Conservation (phyloP, 1,284 basidiomycete genomes). For the Ustilago trichophora region DNA sequence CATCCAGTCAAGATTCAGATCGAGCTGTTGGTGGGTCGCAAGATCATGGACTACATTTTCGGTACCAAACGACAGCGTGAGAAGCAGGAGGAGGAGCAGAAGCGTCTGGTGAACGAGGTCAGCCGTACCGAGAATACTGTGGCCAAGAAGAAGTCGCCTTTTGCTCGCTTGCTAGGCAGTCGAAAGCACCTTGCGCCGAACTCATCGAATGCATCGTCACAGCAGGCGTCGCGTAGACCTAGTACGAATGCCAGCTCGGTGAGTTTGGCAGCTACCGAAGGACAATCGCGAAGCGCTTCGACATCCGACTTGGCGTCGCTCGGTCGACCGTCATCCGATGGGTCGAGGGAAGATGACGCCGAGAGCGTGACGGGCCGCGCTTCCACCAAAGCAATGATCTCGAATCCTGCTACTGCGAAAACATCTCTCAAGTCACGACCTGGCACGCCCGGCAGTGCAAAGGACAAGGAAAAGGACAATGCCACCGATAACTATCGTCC, state of each 20-base stretch:
- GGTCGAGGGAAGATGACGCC: conserved; percentile 24
- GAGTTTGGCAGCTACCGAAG: conserved; percentile 1
- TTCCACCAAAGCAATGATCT: not conserved
- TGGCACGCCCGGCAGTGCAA: conserved; percentile 16
- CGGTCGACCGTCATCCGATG: conserved; percentile 22
- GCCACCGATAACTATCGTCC: conserved; percentile 12
- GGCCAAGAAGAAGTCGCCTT: conserved; percentile 41
- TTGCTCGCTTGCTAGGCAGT: conserved; percentile 35
- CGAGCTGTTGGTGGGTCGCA: conserved; percentile 80
- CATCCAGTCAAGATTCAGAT: conserved; percentile 80
- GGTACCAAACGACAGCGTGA: conserved; percentile 61
- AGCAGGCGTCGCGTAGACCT: conserved; percentile 2
- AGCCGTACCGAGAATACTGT: conserved; percentile 6
- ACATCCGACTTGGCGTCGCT: conserved; percentile 13
- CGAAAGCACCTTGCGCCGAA: conserved; percentile 13
- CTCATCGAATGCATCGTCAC: conserved; percentile 1
- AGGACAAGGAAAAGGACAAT: conserved; percentile 10
- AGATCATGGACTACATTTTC: conserved; percentile 89
- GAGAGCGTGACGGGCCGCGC: conserved; percentile 13
- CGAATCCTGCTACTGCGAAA: conserved; percentile 1
- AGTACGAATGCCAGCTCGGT: conserved; percentile 18
- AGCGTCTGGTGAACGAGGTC: conserved; percentile 19
- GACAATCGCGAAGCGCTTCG: conserved; percentile 7
- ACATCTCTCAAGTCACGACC: conserved; percentile 24
- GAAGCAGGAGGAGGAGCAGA: conserved; percentile 45